A percentile compares a stretch with the other conserved stretches of the same genome.
Conservation (phyloP, 345 rosid species). For the Excoecaria agallocha region DNA sequence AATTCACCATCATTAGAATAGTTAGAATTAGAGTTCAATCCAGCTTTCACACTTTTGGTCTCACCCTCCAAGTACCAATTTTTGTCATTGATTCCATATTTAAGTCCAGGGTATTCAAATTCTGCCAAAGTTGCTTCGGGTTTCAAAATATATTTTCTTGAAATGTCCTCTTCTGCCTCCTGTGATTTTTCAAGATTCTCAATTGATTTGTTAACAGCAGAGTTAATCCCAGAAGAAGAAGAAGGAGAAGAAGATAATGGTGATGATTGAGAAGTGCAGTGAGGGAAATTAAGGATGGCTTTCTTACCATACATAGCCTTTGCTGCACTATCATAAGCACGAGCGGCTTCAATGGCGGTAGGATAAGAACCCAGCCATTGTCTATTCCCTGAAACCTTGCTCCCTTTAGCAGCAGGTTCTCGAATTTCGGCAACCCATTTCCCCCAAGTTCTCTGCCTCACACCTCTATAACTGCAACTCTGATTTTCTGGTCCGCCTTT, state of each 20-base stretch:
- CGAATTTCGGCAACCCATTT: constrained; percentile 90
- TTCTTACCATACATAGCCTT: constrained; percentile 54
- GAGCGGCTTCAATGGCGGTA: constrained; percentile 62
- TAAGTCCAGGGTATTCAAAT: background rate
- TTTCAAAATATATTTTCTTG: background rate
- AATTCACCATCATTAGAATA: background rate
- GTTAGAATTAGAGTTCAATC: background rate
- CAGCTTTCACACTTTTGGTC: background rate
- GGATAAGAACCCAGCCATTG: constrained; percentile 79
- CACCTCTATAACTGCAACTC: constrained; percentile 64
- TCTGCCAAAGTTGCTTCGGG: background rate
- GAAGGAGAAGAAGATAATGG: too few relatives aligned
- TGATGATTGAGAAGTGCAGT: constrained; percentile 2
- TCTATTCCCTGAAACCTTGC: constrained; percentile 29
- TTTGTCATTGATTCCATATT: background rate
- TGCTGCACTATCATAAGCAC: constrained; percentile 76
- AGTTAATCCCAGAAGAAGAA: background rate
- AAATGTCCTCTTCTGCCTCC: background rate
- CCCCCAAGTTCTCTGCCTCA: constrained; percentile 79
- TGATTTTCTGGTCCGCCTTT: constrained; percentile 85
- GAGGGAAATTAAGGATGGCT: constrained; percentile 65
- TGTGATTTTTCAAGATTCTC: background rate
- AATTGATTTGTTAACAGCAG: background rate
- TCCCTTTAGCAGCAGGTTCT: constrained; percentile 36
- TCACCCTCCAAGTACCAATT: background rate